Base-by-base conservation (phyloP, 306 rosid genomes). In the Cercis canadensis region DNA sequence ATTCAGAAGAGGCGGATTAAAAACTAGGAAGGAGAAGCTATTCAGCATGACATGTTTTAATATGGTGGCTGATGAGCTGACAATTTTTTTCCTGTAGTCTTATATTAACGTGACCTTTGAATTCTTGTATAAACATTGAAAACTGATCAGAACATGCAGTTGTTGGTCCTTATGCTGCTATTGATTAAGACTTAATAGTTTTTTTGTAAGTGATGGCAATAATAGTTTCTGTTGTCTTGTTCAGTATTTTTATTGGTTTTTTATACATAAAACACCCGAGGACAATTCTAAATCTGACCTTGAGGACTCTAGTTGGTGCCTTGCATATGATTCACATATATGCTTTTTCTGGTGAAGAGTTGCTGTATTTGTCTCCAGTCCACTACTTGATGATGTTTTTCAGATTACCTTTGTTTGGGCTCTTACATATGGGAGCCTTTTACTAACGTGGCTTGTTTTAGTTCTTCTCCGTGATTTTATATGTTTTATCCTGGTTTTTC, bases 331-430 rank as follows among this genome's bases (percentile, higher is more conserved):
- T 24, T 24, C 29, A 24, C 29, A 24, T 24, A 24, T 24, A 3
- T 24, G 29, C 41, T 49, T 70, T 31, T 11, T 67, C 2, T 1
- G 4, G 0, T 17, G 34, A 57, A 21, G 36, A 46, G 17, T 37
- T 67, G 10, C 7, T 19, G 9, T 40, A 41, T 40, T 59, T 62
- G 33, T 50, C 65, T 19, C 14, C 18, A 11, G 10, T 15, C 31
- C 2, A 32, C 53, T 65, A 67, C 57, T 64, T 40, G 32, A 39
- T 77, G 37, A 9, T 33, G n/a, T 58, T 51, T 65, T 59, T 75
- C 56, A 50, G 18, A 40, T 46, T 34, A 65, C 15, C 63, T 57
- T 63, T n/a, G n/a, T 57, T 17, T 52, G 65, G 43, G 24, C 50
- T 43, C 62, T 53, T 55, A 37, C 21, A 24, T n/a, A 14, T 32